phyloP scores from a whole-genome alignment of 2,329 filamentous ascomycete species.

The Alternaria brassicicola region DNA sequence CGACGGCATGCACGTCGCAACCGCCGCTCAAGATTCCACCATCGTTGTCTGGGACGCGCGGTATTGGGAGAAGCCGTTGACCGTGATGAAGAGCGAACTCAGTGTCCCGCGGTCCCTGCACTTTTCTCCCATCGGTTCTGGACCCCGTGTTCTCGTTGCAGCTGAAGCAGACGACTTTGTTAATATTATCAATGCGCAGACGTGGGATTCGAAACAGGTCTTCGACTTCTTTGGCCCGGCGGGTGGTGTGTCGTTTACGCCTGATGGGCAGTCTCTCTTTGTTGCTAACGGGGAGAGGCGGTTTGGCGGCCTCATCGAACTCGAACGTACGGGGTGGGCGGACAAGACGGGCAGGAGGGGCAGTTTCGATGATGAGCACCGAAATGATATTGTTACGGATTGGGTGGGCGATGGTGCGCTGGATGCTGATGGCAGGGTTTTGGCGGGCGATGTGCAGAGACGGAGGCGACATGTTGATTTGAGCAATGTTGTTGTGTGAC shows the following conservation, averaged over 20 bases:
- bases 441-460: constrained; percentile 23
- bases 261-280: constrained; percentile 70
- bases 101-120: constrained; percentile 71
- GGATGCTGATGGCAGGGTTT: constrained; percentile 14
- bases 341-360: constrained; percentile 17
- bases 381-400: constrained; percentile 24
- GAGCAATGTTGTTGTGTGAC: constrained; percentile 36
- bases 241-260: constrained; percentile 69
- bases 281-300: constrained; percentile 69
- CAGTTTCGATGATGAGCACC: constrained; percentile 1
- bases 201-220: constrained; percentile 69
- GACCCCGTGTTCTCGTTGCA: constrained; percentile 69
- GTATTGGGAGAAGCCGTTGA: constrained; percentile 64
- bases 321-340: constrained; percentile 56
- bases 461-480: constrained; percentile 35
- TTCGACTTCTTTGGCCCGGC: constrained; percentile 78
- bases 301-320: constrained; percentile 70
- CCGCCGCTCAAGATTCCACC: constrained; percentile 75
- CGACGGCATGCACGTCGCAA: constrained; percentile 76
- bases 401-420: constrained; percentile 35
- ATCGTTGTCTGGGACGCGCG: constrained; percentile 79
- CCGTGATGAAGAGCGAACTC: constrained; percentile 67
- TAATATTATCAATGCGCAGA: constrained; percentile 71
- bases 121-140: constrained; percentile 74
- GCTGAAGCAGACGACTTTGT: constrained; percentile 79